Evolutionary conservation across 352 stramenopile species (phyloP).

Genomic region (Peronosclerospora sorghi): DNA sequence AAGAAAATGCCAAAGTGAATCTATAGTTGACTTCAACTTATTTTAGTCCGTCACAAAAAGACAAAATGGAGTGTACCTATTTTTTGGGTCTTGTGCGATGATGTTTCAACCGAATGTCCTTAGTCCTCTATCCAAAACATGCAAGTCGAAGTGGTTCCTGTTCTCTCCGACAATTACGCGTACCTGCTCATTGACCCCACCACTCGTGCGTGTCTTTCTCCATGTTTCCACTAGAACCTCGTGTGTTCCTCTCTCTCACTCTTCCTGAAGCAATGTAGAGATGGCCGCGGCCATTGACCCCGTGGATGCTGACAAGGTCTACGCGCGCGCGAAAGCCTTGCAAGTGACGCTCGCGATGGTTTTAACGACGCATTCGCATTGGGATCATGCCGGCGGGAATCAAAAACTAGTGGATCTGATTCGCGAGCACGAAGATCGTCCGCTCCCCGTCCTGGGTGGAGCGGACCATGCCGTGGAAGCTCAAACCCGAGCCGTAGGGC

Average conservation of each 20-base stretch:
- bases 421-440: constrained; percentile 15
- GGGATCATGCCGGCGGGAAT: constrained; percentile 87
- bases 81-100: too few species aligned
- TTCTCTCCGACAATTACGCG: constrained; percentile 88
- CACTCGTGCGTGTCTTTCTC: constrained; percentile 18
- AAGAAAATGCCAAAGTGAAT: too few species aligned
- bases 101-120: too few species aligned
- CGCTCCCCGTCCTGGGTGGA: constrained; percentile 63
- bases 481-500: constrained; percentile 39
- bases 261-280: constrained; percentile 8
- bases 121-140: too few species aligned
- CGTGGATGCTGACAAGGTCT: constrained; percentile 75
- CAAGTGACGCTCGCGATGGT: constrained; percentile 72
- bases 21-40: too few species aligned
- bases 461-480: constrained; percentile 58
- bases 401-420: constrained; percentile 45
- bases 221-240: not conserved
- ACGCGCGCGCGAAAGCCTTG: constrained; percentile 41
- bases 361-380: constrained; percentile 88
- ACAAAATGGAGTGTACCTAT: too few species aligned
- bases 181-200: constrained; percentile 76
- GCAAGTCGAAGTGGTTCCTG: constrained; percentile 68
- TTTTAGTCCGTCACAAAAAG: too few species aligned
- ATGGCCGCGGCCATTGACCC: constrained; percentile 80
- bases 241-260: not conserved